These are phyloP conservation scores for Dipteronia dyeriana DNA, from an alignment of 345 rosid genomes.

Conservation along the genomic window DNA sequence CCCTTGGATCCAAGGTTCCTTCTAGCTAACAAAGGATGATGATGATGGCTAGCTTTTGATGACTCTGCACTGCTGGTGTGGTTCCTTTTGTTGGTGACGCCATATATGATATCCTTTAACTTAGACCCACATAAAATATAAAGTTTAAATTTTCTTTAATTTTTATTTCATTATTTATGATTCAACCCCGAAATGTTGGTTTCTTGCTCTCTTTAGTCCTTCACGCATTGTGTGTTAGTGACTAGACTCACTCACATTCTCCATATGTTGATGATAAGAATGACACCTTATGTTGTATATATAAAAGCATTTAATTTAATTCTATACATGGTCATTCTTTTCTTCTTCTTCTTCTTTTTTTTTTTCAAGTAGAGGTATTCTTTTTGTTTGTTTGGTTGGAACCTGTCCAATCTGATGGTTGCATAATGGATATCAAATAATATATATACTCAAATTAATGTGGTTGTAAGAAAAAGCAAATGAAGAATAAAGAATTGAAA, in stretches of 20 bases:
- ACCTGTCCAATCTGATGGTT: neutral
- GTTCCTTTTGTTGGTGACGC: constrained; percentile 36
- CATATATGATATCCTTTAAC: neutral
- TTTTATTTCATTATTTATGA: neutral
- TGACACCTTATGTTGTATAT: neutral
- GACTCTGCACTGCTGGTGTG: neutral
- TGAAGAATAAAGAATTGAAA: neutral
- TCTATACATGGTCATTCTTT: too few relatives aligned
- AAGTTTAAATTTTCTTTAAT: neutral
- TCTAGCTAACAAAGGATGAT: neutral
- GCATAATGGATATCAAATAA: neutral
- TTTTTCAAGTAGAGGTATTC: neutral
- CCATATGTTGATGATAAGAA: neutral
- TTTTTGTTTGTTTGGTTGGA: neutral
- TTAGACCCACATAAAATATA: neutral
- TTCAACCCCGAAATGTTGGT: neutral
- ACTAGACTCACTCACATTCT: neutral
- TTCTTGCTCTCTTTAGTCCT: neutral
- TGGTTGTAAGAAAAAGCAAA: neutral
- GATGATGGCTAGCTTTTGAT: constrained; percentile 20
- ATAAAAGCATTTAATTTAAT: too few relatives aligned
- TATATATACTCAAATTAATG: neutral
- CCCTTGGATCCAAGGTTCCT: neutral
- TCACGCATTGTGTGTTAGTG: neutral
- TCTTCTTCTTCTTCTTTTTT: too few relatives aligned